Conservation (phyloP, 2,329 filamentous ascomycete species). For the Byssothecium circinans region DNA sequence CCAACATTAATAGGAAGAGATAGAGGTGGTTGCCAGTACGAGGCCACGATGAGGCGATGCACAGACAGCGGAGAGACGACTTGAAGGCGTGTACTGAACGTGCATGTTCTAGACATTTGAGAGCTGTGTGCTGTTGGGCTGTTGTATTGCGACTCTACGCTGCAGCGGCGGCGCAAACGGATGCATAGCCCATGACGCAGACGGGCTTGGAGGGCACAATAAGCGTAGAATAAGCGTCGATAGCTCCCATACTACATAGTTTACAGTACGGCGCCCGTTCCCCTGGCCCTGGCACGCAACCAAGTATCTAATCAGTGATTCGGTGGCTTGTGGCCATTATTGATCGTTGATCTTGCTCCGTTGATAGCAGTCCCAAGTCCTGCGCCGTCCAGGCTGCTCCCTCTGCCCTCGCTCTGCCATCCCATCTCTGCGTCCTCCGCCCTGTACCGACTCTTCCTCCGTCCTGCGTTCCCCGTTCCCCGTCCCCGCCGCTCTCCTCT, state of each 20-base stretch:
- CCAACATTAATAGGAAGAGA: no score
- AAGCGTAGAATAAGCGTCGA: not conserved
- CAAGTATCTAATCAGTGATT: not conserved
- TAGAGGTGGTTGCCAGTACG: no score
- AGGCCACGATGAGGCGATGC: no score
- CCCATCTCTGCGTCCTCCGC: slow-evolving; percentile 5
- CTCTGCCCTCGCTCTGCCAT: not conserved
- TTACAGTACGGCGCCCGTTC: not conserved
- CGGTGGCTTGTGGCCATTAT: no score
- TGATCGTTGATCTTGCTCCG: no score
- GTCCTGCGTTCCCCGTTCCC: no score
- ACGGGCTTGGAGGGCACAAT: not conserved
- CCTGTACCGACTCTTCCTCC: not conserved
- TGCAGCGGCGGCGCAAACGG: not conserved
- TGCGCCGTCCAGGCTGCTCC: not conserved
- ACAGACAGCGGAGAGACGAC: no score
- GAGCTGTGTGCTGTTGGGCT: no score
- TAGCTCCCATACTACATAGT: not conserved
- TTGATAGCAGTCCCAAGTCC: not conserved
- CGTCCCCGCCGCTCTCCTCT: not conserved
- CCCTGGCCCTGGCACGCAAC: not conserved
- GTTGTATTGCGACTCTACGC: not conserved
- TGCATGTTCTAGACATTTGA: no score
- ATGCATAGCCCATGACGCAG: not conserved
- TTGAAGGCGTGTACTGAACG: no score